These are phyloP conservation scores for grape (Vitis vinifera) DNA, from an alignment of 164 flowering plant species.

Conservation along the genomic window DNA sequence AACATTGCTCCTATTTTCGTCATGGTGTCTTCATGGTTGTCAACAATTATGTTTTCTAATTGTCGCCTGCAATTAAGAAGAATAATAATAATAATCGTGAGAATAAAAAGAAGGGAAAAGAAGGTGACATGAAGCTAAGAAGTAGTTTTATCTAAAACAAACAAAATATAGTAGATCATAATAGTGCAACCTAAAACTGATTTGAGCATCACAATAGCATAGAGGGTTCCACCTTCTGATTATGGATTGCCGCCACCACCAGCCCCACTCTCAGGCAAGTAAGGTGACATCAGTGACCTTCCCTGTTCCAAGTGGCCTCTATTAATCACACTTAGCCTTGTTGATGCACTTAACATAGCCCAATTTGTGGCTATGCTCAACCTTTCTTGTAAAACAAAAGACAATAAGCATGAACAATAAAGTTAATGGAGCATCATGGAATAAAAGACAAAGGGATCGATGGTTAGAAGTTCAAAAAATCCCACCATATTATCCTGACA, in stretches of 20 bases:
- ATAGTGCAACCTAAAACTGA: too few relatives aligned
- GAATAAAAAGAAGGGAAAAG: too few relatives aligned
- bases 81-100: too few relatives aligned
- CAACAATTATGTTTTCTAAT: slow-evolving; percentile 93
- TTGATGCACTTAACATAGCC: slow-evolving; percentile 95
- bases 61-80: slow-evolving; percentile 56
- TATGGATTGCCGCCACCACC: slow-evolving; percentile 91
- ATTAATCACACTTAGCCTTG: slow-evolving; percentile 90
- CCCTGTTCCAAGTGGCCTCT: slow-evolving; percentile 92
- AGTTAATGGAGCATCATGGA: not conserved
- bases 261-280: slow-evolving; percentile 85
- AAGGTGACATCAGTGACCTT: slow-evolving; percentile 90
- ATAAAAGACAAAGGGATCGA: not conserved
- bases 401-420: not conserved
- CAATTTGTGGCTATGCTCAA: slow-evolving; percentile 91
- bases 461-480: not conserved
- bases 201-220: slow-evolving; percentile 34
- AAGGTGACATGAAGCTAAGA: too few relatives aligned
- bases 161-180: too few relatives aligned
- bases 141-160: too few relatives aligned
- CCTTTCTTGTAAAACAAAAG: slow-evolving; percentile 57
- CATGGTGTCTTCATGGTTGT: slow-evolving; percentile 99
- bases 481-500: slow-evolving; percentile 80
- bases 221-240: slow-evolving; percentile 94
- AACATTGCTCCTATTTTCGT: slow-evolving; percentile 99